A percentile compares a stretch with the other conserved stretches of the same genome.
phyloP scores from a whole-genome alignment of 345 rosid species.

The Combretum micranthum region DNA sequence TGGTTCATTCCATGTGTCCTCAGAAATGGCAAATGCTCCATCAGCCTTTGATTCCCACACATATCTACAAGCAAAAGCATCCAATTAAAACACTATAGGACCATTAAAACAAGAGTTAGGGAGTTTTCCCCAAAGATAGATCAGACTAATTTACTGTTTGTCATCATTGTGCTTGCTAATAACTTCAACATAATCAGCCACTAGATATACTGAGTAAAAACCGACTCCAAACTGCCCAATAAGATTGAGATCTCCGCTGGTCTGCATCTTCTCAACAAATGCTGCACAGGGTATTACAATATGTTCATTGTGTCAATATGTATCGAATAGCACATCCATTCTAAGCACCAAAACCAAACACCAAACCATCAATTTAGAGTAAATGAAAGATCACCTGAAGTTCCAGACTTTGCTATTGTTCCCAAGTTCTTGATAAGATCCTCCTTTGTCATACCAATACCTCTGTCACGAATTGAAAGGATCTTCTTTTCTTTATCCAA shows the following conservation, averaged over 20 bases:
- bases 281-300: conserved; percentile 33
- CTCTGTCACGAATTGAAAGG: conserved; percentile 82
- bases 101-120: conserved; percentile 5
- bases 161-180: conserved; percentile 95
- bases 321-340: not conserved
- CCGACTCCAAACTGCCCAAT: conserved; percentile 99
- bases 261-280: conserved; percentile 97
- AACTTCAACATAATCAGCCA: conserved; percentile 97
- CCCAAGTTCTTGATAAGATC: conserved; percentile 96
- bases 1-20: conserved; percentile 97
- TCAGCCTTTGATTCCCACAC: conserved; percentile 99
- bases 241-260: conserved; percentile 89
- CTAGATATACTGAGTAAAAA: conserved; percentile 94
- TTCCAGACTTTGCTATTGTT: conserved; percentile 96
- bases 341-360: not conserved
- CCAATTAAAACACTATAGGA: not conserved
- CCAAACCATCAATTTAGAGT: not conserved
- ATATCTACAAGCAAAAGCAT: conserved; percentile 36
- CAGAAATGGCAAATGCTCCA: conserved; percentile 95
- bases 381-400: conserved; percentile 59
- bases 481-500: conserved; percentile 85
- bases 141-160: conserved; percentile 51
- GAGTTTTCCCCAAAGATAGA: not conserved
- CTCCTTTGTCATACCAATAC: conserved; percentile 98
- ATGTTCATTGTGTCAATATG: not conserved